These are phyloP conservation scores for Aspergillus ustus DNA, from an alignment of 2,329 filamentous ascomycete species.

Conservation along the genomic window DNA sequence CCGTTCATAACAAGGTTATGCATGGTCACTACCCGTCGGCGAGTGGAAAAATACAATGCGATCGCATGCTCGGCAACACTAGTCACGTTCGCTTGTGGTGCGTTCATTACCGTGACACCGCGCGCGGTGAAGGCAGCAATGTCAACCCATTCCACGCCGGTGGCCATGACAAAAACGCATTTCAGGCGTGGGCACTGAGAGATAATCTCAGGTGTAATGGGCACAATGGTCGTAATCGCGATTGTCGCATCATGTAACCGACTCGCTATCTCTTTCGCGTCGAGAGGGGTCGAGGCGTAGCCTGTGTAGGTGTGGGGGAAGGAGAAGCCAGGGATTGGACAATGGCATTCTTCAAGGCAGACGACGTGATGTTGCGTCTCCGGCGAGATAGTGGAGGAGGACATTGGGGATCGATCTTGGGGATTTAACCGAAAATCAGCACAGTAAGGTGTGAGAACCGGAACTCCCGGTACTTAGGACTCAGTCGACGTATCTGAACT, in stretches of 20 bases:
- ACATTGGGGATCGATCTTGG: slow-evolving; percentile 15
- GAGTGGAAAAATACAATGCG: slow-evolving; percentile 54
- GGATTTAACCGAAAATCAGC: not conserved
- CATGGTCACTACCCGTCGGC: slow-evolving; percentile 46
- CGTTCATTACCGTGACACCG: slow-evolving; percentile 53
- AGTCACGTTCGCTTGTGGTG: slow-evolving; percentile 53
- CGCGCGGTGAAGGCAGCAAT: slow-evolving; percentile 46
- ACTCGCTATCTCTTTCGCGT: slow-evolving; percentile 35
- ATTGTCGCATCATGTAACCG: slow-evolving; percentile 54
- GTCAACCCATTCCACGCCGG: slow-evolving; percentile 55
- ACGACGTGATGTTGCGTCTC: slow-evolving; percentile 49
- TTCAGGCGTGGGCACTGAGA: slow-evolving; percentile 39
- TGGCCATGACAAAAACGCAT: slow-evolving; percentile 49
- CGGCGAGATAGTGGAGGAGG: slow-evolving; percentile 5
- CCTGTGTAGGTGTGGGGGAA: slow-evolving; percentile 49
- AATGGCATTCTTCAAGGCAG: slow-evolving; percentile 52
- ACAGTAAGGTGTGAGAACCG: not conserved
- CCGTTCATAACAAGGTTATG: slow-evolving; percentile 30
- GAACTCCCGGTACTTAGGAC: not conserved
- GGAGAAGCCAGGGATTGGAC: slow-evolving; percentile 44
- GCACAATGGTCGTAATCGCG: slow-evolving; percentile 46
- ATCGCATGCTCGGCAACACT: slow-evolving; percentile 57
- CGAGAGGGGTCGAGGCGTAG: slow-evolving; percentile 39
- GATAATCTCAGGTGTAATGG: slow-evolving; percentile 38
- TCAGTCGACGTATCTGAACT: not conserved